phyloP scores from a whole-genome alignment of 1,284 basidiomycete genomes.

The Trichosporon ovoides region DNA sequence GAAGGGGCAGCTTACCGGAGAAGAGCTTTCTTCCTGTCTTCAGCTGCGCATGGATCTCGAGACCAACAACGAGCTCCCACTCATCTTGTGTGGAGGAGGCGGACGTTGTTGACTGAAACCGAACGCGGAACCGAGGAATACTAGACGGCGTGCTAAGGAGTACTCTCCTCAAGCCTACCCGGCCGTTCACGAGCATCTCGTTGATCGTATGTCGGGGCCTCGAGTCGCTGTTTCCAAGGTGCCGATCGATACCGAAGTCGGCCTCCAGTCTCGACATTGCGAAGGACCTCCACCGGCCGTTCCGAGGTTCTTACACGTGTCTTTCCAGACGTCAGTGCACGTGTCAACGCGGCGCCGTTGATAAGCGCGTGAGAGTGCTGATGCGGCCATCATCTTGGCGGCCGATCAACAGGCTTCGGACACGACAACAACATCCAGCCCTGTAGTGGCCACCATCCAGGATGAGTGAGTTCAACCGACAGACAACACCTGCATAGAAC shows the following conservation, averaged over 20 bases:
- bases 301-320: not conserved
- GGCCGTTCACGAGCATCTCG: not conserved
- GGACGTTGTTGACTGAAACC: not conserved
- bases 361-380: slow-evolving; percentile 4
- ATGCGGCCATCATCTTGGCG: not conserved
- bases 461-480: not conserved
- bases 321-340: not conserved
- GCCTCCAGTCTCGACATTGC: not conserved
- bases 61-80: slow-evolving; percentile 84
- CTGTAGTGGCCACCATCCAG: not conserved
- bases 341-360: not conserved
- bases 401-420: not conserved
- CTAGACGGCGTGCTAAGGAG: not conserved
- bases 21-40: slow-evolving; percentile 83
- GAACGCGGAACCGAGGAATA: not conserved
- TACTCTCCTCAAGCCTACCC: not conserved
- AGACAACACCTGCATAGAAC: too few relatives aligned
- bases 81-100: slow-evolving; percentile 40
- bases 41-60: slow-evolving; percentile 94
- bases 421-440: not conserved
- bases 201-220: too few relatives aligned
- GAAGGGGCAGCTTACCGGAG: slow-evolving; percentile 58
- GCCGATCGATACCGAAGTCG: too few relatives aligned
- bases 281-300: not conserved
- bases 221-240: too few relatives aligned